Percentiles rank a stretch among this genome's conserved stretches.
phyloP scores from a whole-genome alignment of 139 green algal species.

The Astrephomene gubernaculifera region DNA sequence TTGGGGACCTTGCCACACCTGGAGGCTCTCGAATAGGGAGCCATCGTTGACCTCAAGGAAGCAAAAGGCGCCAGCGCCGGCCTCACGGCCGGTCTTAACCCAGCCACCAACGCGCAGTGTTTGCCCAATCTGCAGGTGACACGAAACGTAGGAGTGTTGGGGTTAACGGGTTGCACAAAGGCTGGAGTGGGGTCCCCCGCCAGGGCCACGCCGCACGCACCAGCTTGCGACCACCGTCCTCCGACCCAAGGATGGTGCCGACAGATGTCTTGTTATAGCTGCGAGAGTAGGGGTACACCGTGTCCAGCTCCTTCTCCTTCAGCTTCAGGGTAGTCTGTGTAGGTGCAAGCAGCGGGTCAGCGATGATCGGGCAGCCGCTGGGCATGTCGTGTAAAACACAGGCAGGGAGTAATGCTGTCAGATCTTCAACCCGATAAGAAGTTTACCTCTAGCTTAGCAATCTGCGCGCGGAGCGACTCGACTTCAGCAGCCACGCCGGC shows the following conservation, averaged over 20 bases:
- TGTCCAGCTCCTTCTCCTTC: slow-evolving; percentile 54
- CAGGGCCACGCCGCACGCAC: slow-evolving; percentile 50
- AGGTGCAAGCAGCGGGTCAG: not conserved
- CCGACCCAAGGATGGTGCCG: slow-evolving; percentile 67
- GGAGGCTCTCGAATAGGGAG: slow-evolving; percentile 89
- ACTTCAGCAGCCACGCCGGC: slow-evolving; percentile 44
- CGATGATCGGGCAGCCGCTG: slow-evolving; percentile 7
- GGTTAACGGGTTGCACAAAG: not conserved
- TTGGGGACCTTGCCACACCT: too few relatives aligned
- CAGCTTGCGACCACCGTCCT: slow-evolving; percentile 75
- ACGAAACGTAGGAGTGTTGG: not conserved
- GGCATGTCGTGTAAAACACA: not conserved
- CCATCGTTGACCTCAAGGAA: slow-evolving; percentile 99
- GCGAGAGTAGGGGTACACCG: slow-evolving; percentile 67
- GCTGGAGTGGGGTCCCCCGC: not conserved
- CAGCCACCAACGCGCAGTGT: slow-evolving; percentile 94
- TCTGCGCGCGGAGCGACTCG: slow-evolving; percentile 51
- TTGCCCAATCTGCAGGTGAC: slow-evolving; percentile 70
- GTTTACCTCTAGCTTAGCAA: slow-evolving; percentile 53
- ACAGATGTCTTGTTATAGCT: slow-evolving; percentile 72
- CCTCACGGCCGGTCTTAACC: slow-evolving; percentile 97
- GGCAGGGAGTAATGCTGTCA: too few relatives aligned
- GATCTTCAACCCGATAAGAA: not conserved
- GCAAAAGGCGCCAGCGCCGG: slow-evolving; percentile 91
- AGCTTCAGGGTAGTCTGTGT: slow-evolving; percentile 56